phyloP scores from a whole-genome alignment of 129 eudicot genomes.

The Glebionis coronaria region DNA sequence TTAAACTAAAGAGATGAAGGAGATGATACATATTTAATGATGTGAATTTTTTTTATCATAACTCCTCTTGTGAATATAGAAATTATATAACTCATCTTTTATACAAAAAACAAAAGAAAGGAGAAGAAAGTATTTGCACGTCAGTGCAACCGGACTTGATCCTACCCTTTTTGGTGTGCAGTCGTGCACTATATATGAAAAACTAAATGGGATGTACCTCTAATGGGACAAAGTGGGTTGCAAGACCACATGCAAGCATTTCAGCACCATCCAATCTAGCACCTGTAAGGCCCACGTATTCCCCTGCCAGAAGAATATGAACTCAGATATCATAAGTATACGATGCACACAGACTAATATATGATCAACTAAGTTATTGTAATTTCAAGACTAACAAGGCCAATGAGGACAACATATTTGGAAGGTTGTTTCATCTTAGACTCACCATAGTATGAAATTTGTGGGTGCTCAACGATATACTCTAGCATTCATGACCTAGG shows the following conservation, averaged over 20 bases:
- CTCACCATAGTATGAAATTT: neutral
- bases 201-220: constrained; percentile 35
- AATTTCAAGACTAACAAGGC: neutral
- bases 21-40: neutral
- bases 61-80: neutral
- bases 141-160: neutral
- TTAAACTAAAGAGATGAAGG: constrained; percentile 3
- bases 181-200: neutral
- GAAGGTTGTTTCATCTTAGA: neutral
- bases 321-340: neutral
- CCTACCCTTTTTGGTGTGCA: neutral
- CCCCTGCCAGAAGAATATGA: constrained; percentile 54
- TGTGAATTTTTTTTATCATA: neutral
- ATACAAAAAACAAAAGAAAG: neutral
- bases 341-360: neutral
- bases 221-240: constrained; percentile 84
- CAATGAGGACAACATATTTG: neutral
- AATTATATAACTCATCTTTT: neutral
- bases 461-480: neutral
- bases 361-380: neutral
- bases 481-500: neutral
- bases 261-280: constrained; percentile 95
- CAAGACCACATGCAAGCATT: constrained; percentile 99
- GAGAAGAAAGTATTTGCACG: neutral
- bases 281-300: constrained; percentile 87